Percentiles rank a stretch among this genome's conserved stretches.
These are phyloP conservation scores for Teratosphaeria zuluensis DNA, from an alignment of 2,329 filamentous ascomycete species.

Conservation along the genomic window DNA sequence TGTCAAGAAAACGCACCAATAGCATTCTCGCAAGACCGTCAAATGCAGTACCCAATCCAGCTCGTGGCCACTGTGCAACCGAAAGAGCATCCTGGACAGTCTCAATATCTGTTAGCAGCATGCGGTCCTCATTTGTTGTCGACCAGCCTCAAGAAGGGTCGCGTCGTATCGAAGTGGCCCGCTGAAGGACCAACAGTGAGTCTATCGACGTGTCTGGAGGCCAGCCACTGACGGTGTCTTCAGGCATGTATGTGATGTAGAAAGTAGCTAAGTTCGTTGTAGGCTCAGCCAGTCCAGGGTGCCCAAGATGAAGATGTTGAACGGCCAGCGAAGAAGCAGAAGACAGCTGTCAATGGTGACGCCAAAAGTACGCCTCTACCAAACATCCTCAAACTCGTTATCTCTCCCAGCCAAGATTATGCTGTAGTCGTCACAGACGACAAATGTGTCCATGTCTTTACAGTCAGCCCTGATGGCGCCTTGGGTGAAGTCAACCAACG, in stretches of 20 bases:
- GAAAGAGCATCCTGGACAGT: background rate
- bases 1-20: background rate
- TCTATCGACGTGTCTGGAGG: background rate
- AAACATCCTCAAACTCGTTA: constrained; percentile 59
- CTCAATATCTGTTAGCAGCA: constrained; percentile 53
- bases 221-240: background rate
- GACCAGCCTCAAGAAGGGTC: constrained; percentile 50
- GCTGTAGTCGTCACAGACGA: constrained; percentile 78
- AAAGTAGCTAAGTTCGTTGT: background rate
- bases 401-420: constrained; percentile 55
- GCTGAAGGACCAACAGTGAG: constrained; percentile 18
- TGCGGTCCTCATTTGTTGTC: constrained; percentile 63
- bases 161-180: constrained; percentile 54
- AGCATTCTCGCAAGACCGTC: background rate
- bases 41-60: constrained; percentile 3
- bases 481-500: constrained; percentile 63
- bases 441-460: constrained; percentile 79
- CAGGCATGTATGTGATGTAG: constrained; percentile 1
- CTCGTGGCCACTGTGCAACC: background rate
- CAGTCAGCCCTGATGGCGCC: constrained; percentile 50
- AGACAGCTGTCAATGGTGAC: constrained; percentile 10
- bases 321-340: constrained; percentile 23
- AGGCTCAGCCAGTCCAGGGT: constrained; percentile 1
- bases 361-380: constrained; percentile 31
- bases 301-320: constrained; percentile 9